A percentile compares a stretch with the other conserved stretches of the same genome.
These are phyloP conservation scores for Hirsutella thompsonii DNA, from an alignment of 2,329 filamentous ascomycete species.

Conservation along the genomic window DNA sequence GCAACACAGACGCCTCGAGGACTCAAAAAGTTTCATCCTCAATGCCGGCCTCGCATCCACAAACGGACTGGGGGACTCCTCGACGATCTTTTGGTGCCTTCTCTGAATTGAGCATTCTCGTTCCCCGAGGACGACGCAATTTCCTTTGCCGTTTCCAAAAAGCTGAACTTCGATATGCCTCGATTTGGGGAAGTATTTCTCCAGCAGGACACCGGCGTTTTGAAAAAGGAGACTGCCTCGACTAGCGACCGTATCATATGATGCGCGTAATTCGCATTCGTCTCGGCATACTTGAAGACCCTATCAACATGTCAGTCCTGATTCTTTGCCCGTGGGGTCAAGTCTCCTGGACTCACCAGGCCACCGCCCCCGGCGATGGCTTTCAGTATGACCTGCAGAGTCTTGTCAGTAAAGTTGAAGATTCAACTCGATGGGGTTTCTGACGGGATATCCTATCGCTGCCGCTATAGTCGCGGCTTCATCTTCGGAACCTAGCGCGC, in stretches of 20 bases:
- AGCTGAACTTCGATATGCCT: slow-evolving; percentile 58
- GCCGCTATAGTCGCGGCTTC: slow-evolving; percentile 39
- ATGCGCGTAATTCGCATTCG: slow-evolving; percentile 35
- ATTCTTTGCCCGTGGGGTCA: no score
- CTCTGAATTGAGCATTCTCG: slow-evolving; percentile 56
- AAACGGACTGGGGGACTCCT: slow-evolving; percentile 56
- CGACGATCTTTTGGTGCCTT: slow-evolving; percentile 58
- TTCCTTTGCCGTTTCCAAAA: slow-evolving; percentile 39
- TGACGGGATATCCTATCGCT: slow-evolving; percentile 26
- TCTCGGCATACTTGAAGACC: slow-evolving; percentile 43
- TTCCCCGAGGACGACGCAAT: slow-evolving; percentile 48
- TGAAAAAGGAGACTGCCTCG: slow-evolving; percentile 46
- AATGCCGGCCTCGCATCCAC: slow-evolving; percentile 22
- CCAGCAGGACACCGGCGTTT: slow-evolving; percentile 48
- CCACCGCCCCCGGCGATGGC: slow-evolving; percentile 50
- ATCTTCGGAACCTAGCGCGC: slow-evolving; percentile 10
- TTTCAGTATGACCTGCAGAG: slow-evolving; percentile 31
- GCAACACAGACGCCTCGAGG: slow-evolving; percentile 5
- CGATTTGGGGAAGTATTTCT: slow-evolving; percentile 46
- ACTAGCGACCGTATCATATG: slow-evolving; percentile 40
- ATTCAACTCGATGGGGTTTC: neutral
- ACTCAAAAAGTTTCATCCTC: slow-evolving; percentile 13
- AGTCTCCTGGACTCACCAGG: no score
- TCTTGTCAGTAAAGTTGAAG: neutral
- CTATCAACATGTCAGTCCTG: neutral